Conservation (phyloP, 31 red algal species). For the Pterothamnion heteromorphum region DNA sequence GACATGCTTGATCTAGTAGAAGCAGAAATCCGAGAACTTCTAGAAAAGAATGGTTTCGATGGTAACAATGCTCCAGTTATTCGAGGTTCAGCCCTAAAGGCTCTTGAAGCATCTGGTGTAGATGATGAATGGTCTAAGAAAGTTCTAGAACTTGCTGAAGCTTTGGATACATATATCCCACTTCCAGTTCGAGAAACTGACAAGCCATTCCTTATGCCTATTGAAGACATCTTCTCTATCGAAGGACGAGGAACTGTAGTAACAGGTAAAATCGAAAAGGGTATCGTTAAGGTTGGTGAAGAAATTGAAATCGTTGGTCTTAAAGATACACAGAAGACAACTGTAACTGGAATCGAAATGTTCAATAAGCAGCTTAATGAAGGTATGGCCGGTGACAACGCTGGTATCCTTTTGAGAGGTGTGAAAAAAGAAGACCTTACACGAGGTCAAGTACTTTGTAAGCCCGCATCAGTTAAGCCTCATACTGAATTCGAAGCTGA, state of each 20-base stretch:
- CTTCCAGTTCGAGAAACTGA: conserved; percentile 79
- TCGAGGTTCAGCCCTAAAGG: conserved; percentile 77
- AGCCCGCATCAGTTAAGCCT: conserved; percentile 75
- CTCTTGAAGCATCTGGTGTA: conserved; percentile 42
- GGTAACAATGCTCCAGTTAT: conserved; percentile 89
- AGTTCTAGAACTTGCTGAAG: conserved; percentile 59
- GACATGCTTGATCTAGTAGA: conserved; percentile 96
- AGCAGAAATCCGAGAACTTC: conserved; percentile 93
- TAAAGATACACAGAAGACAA: conserved; percentile 70
- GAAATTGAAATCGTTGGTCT: conserved; percentile 95
- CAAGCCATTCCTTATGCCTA: conserved; percentile 86
- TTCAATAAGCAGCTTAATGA: conserved; percentile 87
- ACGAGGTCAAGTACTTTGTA: conserved; percentile 80
- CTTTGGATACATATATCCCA: conserved; percentile 84
- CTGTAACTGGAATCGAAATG: conserved; percentile 92
- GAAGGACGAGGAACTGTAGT: conserved; percentile 97
- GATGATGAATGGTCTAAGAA: too few species aligned
- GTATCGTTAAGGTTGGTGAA: conserved; percentile 76
- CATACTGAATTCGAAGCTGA: conserved; percentile 93
- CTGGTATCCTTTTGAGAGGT: conserved; percentile 87
- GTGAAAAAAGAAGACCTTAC: conserved; percentile 81
- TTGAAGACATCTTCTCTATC: conserved; percentile 96
- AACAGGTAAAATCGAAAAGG: conserved; percentile 91
- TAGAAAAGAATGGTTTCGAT: conserved; percentile 85
- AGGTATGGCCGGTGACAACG: conserved; percentile 95